phyloP scores from a whole-genome alignment of 768 basidiomycete species.

The Leccinum subgranulosum region DNA sequence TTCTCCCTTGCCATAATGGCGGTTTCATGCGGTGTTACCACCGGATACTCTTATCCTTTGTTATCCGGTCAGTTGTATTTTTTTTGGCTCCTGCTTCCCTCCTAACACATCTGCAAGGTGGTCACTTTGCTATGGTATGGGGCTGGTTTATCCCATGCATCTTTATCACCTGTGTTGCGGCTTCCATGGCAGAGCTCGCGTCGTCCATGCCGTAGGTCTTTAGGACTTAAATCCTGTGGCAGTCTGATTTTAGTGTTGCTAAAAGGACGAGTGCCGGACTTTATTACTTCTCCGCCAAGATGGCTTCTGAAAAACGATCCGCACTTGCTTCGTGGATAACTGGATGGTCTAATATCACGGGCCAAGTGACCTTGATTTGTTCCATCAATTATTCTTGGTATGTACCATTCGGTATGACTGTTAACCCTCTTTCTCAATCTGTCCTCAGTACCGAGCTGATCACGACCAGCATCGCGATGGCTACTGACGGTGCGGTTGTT shows the following conservation, averaged over 20 bases:
- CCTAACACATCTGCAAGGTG: background rate
- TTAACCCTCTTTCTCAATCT: background rate
- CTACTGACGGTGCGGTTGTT: constrained; percentile 20
- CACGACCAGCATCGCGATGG: constrained; percentile 21
- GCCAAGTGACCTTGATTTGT: constrained; percentile 26
- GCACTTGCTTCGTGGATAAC: constrained; percentile 29
- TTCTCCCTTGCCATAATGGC: constrained; percentile 24
- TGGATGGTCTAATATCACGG: constrained; percentile 28
- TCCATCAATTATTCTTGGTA: constrained; percentile 24
- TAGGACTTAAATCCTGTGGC: background rate
- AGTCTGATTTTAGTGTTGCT: background rate
- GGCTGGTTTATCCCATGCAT: constrained; percentile 8
- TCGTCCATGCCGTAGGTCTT: constrained; percentile 8
- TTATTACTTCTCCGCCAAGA: constrained; percentile 28
- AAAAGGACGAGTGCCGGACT: constrained; percentile 25
- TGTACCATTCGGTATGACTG: background rate
- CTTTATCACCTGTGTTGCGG: constrained; percentile 9
- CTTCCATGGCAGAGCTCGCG: constrained; percentile 9
- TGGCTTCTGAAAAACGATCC: constrained; percentile 22
- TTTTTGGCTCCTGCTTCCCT: background rate
- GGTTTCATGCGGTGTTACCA: constrained; percentile 20
- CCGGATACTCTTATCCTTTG: constrained; percentile 1
- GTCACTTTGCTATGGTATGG: constrained; percentile 2
- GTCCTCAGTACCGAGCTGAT: constrained; percentile 16
- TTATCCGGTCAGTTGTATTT: background rate